Base-by-base conservation (phyloP, 495 filamentous ascomycete species). In the Penicillium antarcticum region DNA sequence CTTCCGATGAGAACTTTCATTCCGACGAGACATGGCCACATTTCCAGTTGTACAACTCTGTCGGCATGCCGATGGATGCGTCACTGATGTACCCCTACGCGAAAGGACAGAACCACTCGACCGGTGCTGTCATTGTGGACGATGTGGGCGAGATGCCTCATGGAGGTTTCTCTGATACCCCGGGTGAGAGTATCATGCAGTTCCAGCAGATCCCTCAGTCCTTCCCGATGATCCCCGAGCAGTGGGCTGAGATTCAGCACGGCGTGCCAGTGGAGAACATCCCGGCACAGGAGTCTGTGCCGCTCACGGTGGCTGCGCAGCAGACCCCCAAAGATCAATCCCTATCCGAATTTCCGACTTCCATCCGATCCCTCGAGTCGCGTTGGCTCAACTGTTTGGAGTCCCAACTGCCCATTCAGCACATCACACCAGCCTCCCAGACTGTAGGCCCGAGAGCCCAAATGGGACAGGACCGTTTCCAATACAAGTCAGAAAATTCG, bases 1-100 rank as follows among this genome's bases (percentile, higher is more conserved):
- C 69, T n/a, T 70, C 71, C 26, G 73, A 76, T 45, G 73, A 76
- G 51, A 72, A 73, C 52, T 72, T 70, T 38, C 71, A 70, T 32
- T 39, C 67, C 38, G 70, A 76, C 42, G 71, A 75, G 48, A 59
- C 66, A 37, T 76, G 71, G 72, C 65, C 69, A 23, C 70, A 69
- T 2, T 73, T 71, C 37, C 72, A 71, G 23, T 51, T 76, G 29
- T 68, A 70, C 63, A 68, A 69, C 57, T 56, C 68, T 26, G 62
- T 70, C 24, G 63, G 57, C 18, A 67, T 75, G 56, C 63, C 69
- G 7, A 55, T 69, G 48, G 72, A 76, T n/a, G 51, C 66, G 0
- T 54, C 67, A 4, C 59, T 72, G n/a, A 51, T 73, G 35, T 72
- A 69, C 49, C 67, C 68, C 0, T 76, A 70, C 45, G 54, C 60